Base-by-base conservation (phyloP, 2,329 filamentous ascomycete species). In the Pseudogymnoascus sp. region DNA sequence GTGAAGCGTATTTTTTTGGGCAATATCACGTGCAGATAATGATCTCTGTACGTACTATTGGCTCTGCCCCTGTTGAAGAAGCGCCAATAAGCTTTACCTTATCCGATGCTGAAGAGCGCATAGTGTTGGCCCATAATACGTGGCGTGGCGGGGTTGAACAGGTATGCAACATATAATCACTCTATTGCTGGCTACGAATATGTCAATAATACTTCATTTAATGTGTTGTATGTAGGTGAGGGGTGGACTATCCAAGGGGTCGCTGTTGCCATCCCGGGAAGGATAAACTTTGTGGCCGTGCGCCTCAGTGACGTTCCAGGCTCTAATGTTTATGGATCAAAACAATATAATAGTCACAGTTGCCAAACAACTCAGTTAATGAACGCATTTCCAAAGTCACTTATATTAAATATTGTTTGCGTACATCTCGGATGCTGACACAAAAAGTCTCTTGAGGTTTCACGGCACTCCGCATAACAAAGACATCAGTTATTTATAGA, bases 401-500 rank as follows among this genome's bases (percentile, higher is more conserved):
- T 33, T 33, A 54, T 54, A 54, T 33, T 54, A 10, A 33, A 33
- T 54, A 33, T 11, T 10, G n/a, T 13, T 33, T 54, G 47, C 7
- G 47, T 54, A 17, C 47, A 31, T 33, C 29, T 33, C 47, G 10
- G 47, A 17, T 33, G 26, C 47, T 13, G 29, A 54, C 47, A 33
- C 47, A 54, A 2, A 31, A 21, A 54, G 26, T 13, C 47, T 7
- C 7, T 33, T 33, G 29, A 33, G 47, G 47, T 54, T 54, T 54
- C 29, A 54, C 29, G 15, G 47, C 47, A 21, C 29, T 17, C 44
- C 4, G 47, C 47, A 33, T 54, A 54, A 17, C 47, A 54, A 33
- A 54, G 29, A 54, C 47, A 54, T 33, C 47, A 54, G 47, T 54
- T 50, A 50, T 54, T 54, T 54, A 54, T 54, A 54, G 47, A 33